Conservation (phyloP, 306 rosid genomes). For the Alnus rubra region DNA sequence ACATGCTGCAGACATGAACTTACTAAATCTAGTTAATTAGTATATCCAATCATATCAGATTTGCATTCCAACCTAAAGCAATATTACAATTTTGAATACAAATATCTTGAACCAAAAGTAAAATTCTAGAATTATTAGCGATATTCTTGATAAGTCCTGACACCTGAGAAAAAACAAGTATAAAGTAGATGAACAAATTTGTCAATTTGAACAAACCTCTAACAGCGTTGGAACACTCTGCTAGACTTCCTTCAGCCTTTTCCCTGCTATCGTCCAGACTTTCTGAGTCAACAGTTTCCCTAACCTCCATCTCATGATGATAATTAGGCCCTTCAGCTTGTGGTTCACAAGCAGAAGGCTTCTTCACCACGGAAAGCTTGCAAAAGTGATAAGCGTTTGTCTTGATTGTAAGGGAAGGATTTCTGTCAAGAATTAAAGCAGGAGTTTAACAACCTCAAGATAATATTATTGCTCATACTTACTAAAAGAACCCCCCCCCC, state of each 20-base stretch:
- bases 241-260: conserved; percentile 28
- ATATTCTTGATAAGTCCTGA: background rate
- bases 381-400: conserved; percentile 89
- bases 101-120: background rate
- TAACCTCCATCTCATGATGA: conserved; percentile 32
- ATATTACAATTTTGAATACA: background rate
- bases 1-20: background rate
- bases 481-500: background rate
- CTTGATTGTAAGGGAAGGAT: conserved; percentile 62
- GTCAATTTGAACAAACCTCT: conserved; percentile 50
- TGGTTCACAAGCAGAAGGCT: conserved; percentile 33
- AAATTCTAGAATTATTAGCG: too few relatives aligned
- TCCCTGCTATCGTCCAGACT: conserved; percentile 26
- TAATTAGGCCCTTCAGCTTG: conserved; percentile 22
- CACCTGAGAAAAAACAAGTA: background rate
- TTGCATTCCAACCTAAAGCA: too few relatives aligned
- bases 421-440: conserved; percentile 36
- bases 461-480: background rate
- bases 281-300: conserved; percentile 29
- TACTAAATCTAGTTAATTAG: background rate
- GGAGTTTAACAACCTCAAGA: background rate
- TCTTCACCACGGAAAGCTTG: conserved; percentile 76
- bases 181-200: conserved; percentile 11
- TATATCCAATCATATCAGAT: too few relatives aligned
- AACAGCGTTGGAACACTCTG: conserved; percentile 30